phyloP scores from a whole-genome alignment of 441 rosid species.

The Sinapis alba region DNA sequence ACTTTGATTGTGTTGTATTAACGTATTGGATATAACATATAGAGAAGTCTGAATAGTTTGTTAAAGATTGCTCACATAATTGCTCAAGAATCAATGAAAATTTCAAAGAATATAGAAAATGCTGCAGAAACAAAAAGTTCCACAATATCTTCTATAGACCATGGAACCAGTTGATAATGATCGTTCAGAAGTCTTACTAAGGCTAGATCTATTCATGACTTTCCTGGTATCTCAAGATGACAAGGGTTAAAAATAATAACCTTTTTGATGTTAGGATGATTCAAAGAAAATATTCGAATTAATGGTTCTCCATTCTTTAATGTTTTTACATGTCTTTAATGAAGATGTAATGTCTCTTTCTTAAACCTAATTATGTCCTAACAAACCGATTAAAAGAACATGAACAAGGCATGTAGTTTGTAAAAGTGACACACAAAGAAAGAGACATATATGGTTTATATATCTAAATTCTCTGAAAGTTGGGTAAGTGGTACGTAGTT shows the following conservation, averaged over 20 bases:
- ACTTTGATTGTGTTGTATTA: background rate
- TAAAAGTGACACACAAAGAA: slow-evolving; percentile 37
- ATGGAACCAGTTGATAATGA: background rate
- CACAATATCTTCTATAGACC: too few species aligned
- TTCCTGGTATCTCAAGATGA: background rate
- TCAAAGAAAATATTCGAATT: background rate
- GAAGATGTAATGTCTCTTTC: background rate
- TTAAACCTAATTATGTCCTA: slow-evolving; percentile 34
- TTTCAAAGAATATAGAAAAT: background rate
- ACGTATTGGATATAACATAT: background rate
- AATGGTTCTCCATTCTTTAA: background rate
- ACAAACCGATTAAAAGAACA: slow-evolving; percentile 35
- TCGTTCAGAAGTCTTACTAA: background rate
- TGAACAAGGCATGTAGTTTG: slow-evolving; percentile 29
- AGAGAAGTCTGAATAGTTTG: background rate
- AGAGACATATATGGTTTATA: slow-evolving; percentile 22
- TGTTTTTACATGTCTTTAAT: slow-evolving; percentile 4
- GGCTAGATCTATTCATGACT: background rate
- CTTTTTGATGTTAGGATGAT: background rate
- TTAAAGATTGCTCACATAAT: background rate
- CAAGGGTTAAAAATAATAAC: background rate
- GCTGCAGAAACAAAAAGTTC: too few species aligned
- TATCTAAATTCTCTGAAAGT: background rate
- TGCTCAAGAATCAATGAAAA: background rate
- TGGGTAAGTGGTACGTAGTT: background rate